Percentiles rank a stretch among this genome's conserved stretches.
These are phyloP conservation scores for Eucalyptus regnans DNA, from an alignment of 345 rosid genomes.

Conservation along the genomic window DNA sequence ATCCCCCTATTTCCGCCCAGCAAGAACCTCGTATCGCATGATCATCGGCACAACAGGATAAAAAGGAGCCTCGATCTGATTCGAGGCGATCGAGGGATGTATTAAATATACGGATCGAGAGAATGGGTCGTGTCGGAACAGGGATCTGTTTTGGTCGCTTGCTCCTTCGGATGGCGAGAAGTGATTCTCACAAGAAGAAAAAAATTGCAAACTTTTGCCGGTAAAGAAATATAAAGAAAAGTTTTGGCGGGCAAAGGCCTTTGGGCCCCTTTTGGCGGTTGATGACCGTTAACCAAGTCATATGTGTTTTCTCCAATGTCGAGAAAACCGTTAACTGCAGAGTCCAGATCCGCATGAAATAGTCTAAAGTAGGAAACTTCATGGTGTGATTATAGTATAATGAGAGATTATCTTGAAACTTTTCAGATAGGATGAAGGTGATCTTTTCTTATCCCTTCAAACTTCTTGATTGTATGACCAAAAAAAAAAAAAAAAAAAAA, in stretches of 20 bases:
- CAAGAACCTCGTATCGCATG: background rate
- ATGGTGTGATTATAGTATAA: background rate
- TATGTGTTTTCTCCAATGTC: background rate
- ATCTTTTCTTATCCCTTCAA: background rate
- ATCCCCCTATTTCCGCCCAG: background rate
- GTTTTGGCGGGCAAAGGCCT: background rate
- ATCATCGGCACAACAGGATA: background rate
- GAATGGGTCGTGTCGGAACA: background rate
- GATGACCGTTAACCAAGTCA: background rate
- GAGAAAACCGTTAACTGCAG: background rate
- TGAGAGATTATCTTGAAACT: background rate
- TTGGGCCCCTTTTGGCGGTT: background rate
- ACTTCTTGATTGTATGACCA: background rate
- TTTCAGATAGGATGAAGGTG: background rate
- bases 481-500: no score
- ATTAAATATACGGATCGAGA: background rate
- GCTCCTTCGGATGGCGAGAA: background rate
- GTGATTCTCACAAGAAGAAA: background rate
- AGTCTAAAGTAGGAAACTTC: background rate
- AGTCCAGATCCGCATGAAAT: background rate
- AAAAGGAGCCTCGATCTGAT: background rate
- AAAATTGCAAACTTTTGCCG: background rate
- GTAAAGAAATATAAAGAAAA: background rate
- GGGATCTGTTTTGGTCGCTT: background rate
- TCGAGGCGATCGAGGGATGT: background rate